Conservation (phyloP, 2,329 filamentous ascomycete species). For the Orbilia brochopaga region DNA sequence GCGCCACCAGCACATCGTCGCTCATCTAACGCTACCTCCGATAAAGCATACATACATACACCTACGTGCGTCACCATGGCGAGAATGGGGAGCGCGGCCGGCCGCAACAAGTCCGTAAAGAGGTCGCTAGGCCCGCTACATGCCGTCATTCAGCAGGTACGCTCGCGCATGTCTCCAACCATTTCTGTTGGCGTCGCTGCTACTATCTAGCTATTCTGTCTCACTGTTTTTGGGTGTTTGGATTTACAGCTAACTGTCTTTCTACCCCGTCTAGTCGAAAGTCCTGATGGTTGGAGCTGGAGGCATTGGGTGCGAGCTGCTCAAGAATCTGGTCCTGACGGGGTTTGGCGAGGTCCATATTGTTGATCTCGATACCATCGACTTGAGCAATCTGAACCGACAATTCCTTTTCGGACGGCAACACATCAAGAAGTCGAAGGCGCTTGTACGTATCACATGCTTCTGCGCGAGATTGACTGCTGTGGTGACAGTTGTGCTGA, state of each 20-base stretch:
- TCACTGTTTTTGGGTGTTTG: no score
- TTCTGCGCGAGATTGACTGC: slow-evolving; percentile 7
- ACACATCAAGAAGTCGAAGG: slow-evolving; percentile 97
- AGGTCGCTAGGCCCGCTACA: slow-evolving; percentile 72
- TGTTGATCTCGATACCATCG: slow-evolving; percentile 97
- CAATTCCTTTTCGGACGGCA: slow-evolving; percentile 96
- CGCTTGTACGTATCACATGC: slow-evolving; percentile 68
- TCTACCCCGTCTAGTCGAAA: slow-evolving; percentile 67
- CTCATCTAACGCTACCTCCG: not conserved
- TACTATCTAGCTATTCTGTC: no score
- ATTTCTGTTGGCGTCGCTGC: not conserved
- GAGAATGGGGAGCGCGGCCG: not conserved
- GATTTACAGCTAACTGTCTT: not conserved
- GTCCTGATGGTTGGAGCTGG: slow-evolving; percentile 95
- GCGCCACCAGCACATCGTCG: not conserved
- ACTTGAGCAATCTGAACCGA: slow-evolving; percentile 94
- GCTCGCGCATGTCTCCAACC: slow-evolving; percentile 42
- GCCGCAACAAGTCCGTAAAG: slow-evolving; percentile 54
- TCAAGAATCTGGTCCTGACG: slow-evolving; percentile 92
- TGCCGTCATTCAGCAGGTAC: slow-evolving; percentile 71
- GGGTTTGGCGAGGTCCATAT: slow-evolving; percentile 94
- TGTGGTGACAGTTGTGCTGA: slow-evolving; percentile 9
- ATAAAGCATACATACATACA: not conserved
- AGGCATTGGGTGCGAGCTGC: slow-evolving; percentile 94
- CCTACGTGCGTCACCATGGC: not conserved